Base-by-base conservation (phyloP, 164 flowering plant species). In the Berberis thunbergii region DNA sequence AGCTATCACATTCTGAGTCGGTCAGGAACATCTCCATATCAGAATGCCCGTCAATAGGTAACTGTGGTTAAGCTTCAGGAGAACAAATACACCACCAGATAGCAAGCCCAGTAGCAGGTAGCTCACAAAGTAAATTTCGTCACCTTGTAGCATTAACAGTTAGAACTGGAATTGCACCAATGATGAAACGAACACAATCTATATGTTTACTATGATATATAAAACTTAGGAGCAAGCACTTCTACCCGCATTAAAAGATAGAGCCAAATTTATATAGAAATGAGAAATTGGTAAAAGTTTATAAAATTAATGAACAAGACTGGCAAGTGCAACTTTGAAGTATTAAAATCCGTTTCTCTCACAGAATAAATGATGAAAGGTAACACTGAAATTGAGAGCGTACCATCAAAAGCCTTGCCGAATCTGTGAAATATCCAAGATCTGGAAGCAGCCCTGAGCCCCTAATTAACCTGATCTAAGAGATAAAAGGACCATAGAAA, bases 1-100 rank as follows among this genome's bases (percentile, higher is more conserved):
- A 74, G 72, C 75, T 82, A 38, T 80, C 96, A 79, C 82, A 80
- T 67, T 86, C 96, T 57, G 83, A 80, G 62, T 86, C 96, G 64
- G 83, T 79, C 8, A 73, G 72, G 55, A 77, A 43, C 43, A 68
- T 57, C 68, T 83, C 96, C 90, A 86, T 86, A 49, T 70, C 68
- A 44, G 48, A 69, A 61, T 62, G 52, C 72, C 77, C 73, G 60
- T 41, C 6, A 45, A 43, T 43, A 68, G n/a, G 54, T 55, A 10
- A 11, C 57, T 44, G 45, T 26, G 10, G 9, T 38, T 48, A 10
- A 4, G 39, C 4, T 1, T 10, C 54, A 1, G 11, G 41, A 62
- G n/a, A 42, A 50, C 40, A 8, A 9, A 40, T 49, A 41, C 39
- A 52, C 49, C 10, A 41, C 10, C 42, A 49, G 41, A 61, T 8